These are phyloP conservation scores for Fomitopsis betulina DNA, from an alignment of 1,284 basidiomycete species.

Conservation along the genomic window DNA sequence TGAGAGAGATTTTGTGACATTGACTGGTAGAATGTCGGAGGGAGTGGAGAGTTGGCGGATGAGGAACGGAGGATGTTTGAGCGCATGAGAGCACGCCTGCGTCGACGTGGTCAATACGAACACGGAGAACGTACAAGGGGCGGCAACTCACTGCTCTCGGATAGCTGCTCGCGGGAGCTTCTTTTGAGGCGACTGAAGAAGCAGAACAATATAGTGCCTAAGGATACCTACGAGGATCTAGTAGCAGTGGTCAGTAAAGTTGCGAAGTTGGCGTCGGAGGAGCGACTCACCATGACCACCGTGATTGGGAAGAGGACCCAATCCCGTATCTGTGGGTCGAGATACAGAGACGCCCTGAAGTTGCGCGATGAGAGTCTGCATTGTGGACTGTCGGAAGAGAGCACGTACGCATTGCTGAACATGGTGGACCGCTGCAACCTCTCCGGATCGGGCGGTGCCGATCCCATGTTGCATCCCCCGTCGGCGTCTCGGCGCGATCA, in stretches of 20 bases:
- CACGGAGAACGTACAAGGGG: background rate
- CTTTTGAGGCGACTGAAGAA: conserved; percentile 86
- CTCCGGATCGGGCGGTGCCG: background rate
- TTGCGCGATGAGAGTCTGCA: background rate
- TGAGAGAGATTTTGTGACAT: conserved; percentile 72
- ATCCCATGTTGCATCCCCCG: background rate
- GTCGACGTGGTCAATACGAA: conserved; percentile 1
- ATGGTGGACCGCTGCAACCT: conserved; percentile 11
- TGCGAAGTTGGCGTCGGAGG: background rate
- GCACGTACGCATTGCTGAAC: conserved; percentile 27
- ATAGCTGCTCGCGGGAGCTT: conserved; percentile 73
- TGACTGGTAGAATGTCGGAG: conserved; percentile 68
- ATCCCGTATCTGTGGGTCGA: conserved; percentile 91
- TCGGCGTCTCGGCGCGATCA: background rate
- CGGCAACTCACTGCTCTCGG: conserved; percentile 83
- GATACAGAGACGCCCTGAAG: conserved; percentile 70
- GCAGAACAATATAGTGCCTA: conserved; percentile 87
- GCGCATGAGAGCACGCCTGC: conserved; percentile 79
- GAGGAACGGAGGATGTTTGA: conserved; percentile 82
- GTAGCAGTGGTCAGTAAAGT: background rate
- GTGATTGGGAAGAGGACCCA: conserved; percentile 98
- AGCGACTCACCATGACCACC: conserved; percentile 81
- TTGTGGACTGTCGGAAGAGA: background rate
- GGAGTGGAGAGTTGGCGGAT: conserved; percentile 76
- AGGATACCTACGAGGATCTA: conserved; percentile 93